Base-by-base conservation (phyloP, 176 grass and related monocot genomes). In the Aegilops umbellulata region DNA sequence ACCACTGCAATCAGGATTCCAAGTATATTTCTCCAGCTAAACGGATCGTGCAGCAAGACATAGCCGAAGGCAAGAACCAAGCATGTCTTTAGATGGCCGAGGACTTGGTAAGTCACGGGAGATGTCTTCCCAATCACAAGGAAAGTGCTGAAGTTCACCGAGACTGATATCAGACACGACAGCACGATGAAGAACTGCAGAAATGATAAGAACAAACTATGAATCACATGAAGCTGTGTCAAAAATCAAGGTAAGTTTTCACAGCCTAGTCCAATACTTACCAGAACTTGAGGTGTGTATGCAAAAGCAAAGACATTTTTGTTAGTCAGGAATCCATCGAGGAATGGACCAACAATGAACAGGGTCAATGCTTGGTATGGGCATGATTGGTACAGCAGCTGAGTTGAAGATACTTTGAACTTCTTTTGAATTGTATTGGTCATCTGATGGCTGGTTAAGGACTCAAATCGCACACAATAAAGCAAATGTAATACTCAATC, bases 351-450 rank as follows among this genome's bases (percentile, higher is more conserved):
- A 0, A 77, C 42, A 22, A 99, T 38, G 46, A 99, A 94, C 75
- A 99, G 65, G 8, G 92, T 99, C 67, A 99, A 84, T 65, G 97
- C 88, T 92, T 99, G 97, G 87, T 99, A 99, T 63, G 94, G 97
- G 77, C 90, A 95, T 80, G 94, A 96, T 63, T 99, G 97, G 80
- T 99, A 99, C 70, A 99, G 77, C 25, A 99, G 87, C 83, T 99
- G 97, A 25, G 97, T 99, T 64, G 97, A 99, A 51, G 94, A 99
- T 53, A 99, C 97, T 82, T 99, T 99, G 85, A 99, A 99, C 80
- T 96, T 99, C 81, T 96, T 99, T 83, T 99, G 97, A 83, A 99
- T 99, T 73, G 97, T 99, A 72, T 99, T 99, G 77, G 97, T 99
- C 97, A 99, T 99, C 97, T 99, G 90, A 93, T 60, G 70, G 82